Conservation (phyloP, 2,329 filamentous ascomycete genomes). For the Fusarium veterinarium region DNA sequence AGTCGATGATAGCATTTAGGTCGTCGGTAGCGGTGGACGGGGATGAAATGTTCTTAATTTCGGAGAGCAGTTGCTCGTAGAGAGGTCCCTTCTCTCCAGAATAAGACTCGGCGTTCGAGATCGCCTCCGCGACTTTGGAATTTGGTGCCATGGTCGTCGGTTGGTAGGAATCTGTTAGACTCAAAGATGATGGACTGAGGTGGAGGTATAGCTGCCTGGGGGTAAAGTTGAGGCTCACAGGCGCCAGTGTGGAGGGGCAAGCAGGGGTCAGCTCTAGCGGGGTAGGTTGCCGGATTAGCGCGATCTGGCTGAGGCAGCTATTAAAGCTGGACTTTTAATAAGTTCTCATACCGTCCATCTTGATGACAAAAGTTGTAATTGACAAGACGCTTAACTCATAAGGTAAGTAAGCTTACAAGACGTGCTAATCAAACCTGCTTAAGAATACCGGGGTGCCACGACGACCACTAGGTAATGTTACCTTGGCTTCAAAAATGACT, state of each 20-base stretch:
- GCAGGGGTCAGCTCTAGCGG: constrained; percentile 41
- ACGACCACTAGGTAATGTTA: background rate
- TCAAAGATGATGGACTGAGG: constrained; percentile 15
- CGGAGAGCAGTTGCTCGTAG: constrained; percentile 60
- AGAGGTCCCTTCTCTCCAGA: constrained; percentile 56
- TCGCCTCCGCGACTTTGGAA: constrained; percentile 56
- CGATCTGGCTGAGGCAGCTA: constrained; percentile 9
- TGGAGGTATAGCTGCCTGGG: constrained; percentile 33
- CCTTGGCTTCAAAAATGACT: background rate
- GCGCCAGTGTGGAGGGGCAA: constrained; percentile 38
- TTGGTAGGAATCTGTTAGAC: background rate
- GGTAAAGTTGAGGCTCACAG: constrained; percentile 30
- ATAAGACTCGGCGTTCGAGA: constrained; percentile 54
- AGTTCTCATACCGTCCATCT: background rate
- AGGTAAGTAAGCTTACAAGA: background rate
- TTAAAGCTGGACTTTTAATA: background rate
- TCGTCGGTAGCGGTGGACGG: constrained; percentile 60
- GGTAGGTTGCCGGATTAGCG: constrained; percentile 35
- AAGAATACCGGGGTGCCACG: background rate
- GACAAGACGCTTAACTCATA: background rate
- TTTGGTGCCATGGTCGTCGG: constrained; percentile 51
- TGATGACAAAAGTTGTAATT: background rate
- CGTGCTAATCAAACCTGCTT: background rate
- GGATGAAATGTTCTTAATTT: constrained; percentile 56
- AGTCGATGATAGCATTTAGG: constrained; percentile 74